phyloP scores from a whole-genome alignment of 2,329 filamentous ascomycete species.

The Onygenales sp. region DNA sequence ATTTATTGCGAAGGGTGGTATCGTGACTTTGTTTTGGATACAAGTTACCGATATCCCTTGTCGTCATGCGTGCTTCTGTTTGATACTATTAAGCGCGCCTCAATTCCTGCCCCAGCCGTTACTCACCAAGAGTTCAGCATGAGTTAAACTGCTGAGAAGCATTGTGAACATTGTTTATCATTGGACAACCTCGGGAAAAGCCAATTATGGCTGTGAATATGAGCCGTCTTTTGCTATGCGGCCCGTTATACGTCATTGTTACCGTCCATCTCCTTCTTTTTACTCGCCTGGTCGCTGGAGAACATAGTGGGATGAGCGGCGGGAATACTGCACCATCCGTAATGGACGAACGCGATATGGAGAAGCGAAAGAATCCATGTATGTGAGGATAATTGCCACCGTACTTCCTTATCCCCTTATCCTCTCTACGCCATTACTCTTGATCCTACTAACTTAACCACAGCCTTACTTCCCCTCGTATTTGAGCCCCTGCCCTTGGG shows the following conservation, averaged over 20 bases:
- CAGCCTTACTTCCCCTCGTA: slow-evolving; percentile 3
- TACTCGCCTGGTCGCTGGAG: neutral
- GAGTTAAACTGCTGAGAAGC: no score
- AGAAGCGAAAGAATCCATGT: neutral
- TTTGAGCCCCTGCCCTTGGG: slow-evolving; percentile 34
- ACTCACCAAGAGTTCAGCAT: no score
- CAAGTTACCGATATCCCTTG: no score
- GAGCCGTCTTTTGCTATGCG: neutral
- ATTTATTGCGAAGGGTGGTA: no score
- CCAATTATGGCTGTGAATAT: neutral
- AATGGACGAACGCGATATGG: neutral
- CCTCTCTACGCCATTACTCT: neutral
- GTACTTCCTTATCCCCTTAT: neutral
- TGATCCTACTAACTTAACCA: neutral
- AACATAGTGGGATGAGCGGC: neutral
- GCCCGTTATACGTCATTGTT: neutral
- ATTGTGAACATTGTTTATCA: no score
- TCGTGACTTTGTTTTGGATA: no score
- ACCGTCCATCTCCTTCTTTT: neutral
- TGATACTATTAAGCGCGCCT: no score
- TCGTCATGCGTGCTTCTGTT: no score
- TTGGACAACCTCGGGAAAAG: no score
- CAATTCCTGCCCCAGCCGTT: no score
- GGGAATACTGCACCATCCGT: neutral
- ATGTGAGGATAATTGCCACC: neutral